Base-by-base conservation (phyloP, 768 basidiomycete genomes). In the Baorangia bicolor region DNA sequence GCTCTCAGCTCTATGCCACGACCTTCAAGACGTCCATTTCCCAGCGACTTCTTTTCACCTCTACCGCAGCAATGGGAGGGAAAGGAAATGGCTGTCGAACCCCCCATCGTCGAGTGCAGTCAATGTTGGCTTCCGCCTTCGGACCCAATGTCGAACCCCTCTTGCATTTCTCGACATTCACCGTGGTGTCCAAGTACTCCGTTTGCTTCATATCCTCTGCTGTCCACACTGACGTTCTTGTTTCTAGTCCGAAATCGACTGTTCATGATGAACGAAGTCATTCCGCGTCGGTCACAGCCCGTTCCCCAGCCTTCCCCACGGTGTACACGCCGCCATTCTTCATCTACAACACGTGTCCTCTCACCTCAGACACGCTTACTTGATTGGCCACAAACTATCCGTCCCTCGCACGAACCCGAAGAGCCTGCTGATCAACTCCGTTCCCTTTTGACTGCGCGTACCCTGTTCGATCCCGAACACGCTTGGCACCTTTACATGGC, bases 31-130 rank as follows among this genome's bases (percentile, higher is more conserved):
- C 64, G 67, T 20, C 58, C 72, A 2, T 59, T 83, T 20, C 72
- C 74, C 1, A 57, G 71, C 11, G 78, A 83, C 61, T 84, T 85
- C 67, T 85, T 84, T 61, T 80, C 77, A 3, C 85, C 86, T 11
- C 71, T 72, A 30, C 78, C 83, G 10, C 74, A 79, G 53, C 74
- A 73, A 51, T 71, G 66, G 49, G 86, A 83, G 63, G 82, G 82
- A 31, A 86, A 86, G 69, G 80, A 76, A 62, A 80, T 73, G 63
- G 77, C 73, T 21, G 57, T 63, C 44, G 65, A 71, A 41, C 58
- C 64, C 34, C 54, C 62, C 34, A 58, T 66, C 46, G 43, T 65
- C 46, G 69, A 70, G 31, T 72, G 69, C 47, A 67, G 58, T 18
- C 65, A 73, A 45, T 74, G 71, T 20, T 40, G 37, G 25, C 47